Base-by-base conservation (phyloP, 225 moss, liverwort and hornwort species). In the Antitrichia curtipendula region DNA sequence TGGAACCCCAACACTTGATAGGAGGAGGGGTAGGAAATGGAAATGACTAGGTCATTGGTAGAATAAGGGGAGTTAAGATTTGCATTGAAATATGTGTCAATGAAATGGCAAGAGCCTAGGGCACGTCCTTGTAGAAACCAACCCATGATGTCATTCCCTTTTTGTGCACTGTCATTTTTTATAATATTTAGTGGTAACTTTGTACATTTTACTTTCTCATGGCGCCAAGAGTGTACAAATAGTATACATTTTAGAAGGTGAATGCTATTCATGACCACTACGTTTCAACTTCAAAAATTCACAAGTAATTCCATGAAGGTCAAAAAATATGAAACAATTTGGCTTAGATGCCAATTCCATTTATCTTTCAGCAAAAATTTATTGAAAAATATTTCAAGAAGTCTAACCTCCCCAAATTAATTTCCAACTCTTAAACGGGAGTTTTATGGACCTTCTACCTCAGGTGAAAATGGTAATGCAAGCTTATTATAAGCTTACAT, bases 201-300 rank as follows among this genome's bases (percentile, higher is more conserved):
- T 25, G 15, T 1, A 41, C 8, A 41, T 41, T 70, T 70, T 25
- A 3, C 9, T 71, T 45, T 71, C 4, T 43, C 6, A 25, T 25
- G 14, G 24, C 41, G 41, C 24, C 5, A 41, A 8, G 5, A 41
- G 41, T 25, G 16, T 70, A 27, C 25, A 70, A 69, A 16, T 43
- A 43, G 16, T 16, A 7, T 17, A 3, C 16, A 45, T 45, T 72
- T 45, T 0, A 43, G 0, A 1, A 5, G 9, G 5, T 43, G 8
- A 5, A 71, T 0, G 1, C 27, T 17, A 16, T 12, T 7, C 1
- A 3, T 71, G 16, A 71, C 16, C 1, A 43, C 0, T 5, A 0
- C 9, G 2, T 27, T 43, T 27, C 16, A 28, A 71, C 27, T 71
- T 43, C 70, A 71, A 72, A 43, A 45, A 28, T 72, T 72, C 17